Evolutionary conservation across 2,329 filamentous ascomycete species (phyloP).

Genomic region (Alternaria triticina): DNA sequence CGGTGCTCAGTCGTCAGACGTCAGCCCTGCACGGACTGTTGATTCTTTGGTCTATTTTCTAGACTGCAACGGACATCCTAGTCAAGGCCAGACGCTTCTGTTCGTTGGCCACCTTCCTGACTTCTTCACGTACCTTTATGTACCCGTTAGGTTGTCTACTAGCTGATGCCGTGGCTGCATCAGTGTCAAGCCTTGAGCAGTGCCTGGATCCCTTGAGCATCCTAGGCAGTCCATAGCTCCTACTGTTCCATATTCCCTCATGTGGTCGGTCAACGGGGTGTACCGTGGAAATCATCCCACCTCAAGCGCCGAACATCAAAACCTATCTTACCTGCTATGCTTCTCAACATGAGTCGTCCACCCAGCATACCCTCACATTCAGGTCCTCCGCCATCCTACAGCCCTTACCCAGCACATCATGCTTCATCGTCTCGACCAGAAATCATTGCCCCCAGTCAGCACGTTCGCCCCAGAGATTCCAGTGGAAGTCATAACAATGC

Average conservation of each 20-base stretch:
- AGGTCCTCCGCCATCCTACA: slow-evolving; percentile 39
- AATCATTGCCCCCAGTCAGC: slow-evolving; percentile 30
- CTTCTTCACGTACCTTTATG: slow-evolving; percentile 38
- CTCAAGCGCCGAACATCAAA: slow-evolving; percentile 34
- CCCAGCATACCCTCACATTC: slow-evolving; percentile 83
- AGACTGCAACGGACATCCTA: slow-evolving; percentile 42
- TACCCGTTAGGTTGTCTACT: slow-evolving; percentile 35
- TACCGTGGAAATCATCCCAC: slow-evolving; percentile 42
- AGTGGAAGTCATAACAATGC: slow-evolving; percentile 36
- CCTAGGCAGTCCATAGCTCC: slow-evolving; percentile 33
- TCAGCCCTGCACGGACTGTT: slow-evolving; percentile 49
- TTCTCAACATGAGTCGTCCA: slow-evolving; percentile 80
- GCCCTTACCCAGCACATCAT: slow-evolving; percentile 34
- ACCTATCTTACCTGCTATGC: slow-evolving; percentile 37
- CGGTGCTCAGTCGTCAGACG: slow-evolving; percentile 47
- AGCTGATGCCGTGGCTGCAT: slow-evolving; percentile 44
- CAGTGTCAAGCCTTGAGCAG: slow-evolving; percentile 31
- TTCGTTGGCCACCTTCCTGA: slow-evolving; percentile 31
- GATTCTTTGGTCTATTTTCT: slow-evolving; percentile 42
- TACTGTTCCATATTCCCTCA: slow-evolving; percentile 39
- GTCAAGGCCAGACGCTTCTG: slow-evolving; percentile 43
- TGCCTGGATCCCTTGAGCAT: slow-evolving; percentile 36
- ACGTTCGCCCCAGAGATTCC: slow-evolving; percentile 33
- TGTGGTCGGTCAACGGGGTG: slow-evolving; percentile 40
- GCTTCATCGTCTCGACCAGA: slow-evolving; percentile 37